These are phyloP conservation scores for Amauroascus niger DNA, from an alignment of 2,329 filamentous ascomycete genomes.

Conservation along the genomic window DNA sequence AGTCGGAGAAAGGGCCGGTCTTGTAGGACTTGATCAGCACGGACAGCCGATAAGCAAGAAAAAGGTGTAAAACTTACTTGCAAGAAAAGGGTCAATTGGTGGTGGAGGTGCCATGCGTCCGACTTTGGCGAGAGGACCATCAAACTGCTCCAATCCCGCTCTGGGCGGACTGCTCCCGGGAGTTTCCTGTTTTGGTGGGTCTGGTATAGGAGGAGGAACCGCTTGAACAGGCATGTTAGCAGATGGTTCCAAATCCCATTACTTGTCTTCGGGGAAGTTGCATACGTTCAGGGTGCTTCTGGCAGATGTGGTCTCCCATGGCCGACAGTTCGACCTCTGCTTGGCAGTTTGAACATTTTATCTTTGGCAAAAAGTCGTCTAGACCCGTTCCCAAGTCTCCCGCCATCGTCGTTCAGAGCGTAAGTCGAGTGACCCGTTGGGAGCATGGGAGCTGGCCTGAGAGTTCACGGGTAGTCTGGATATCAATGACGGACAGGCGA, in stretches of 20 bases:
- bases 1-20: conserved; percentile 40
- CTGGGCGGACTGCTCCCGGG: not conserved
- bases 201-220: conserved; percentile 17
- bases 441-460: not conserved
- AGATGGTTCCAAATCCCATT: not conserved
- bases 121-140: conserved; percentile 26
- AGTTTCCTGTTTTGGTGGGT: conserved; percentile 14
- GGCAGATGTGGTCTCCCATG: conserved; percentile 78
- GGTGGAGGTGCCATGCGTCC: conserved; percentile 43
- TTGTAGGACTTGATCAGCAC: conserved; percentile 15
- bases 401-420: conserved; percentile 1
- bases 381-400: conserved; percentile 36
- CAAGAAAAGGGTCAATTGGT: conserved; percentile 48
- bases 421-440: not conserved
- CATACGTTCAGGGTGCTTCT: conserved; percentile 15
- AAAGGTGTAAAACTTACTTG: conserved; percentile 38
- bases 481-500: not conserved
- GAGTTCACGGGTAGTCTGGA: not conserved
- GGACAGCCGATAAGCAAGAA: not conserved
- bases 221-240: not conserved
- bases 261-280: not conserved
- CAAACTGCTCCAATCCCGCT: not conserved
- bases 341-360: conserved; percentile 79
- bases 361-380: conserved; percentile 64
- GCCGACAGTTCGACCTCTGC: conserved; percentile 69